A percentile compares a stretch with the other conserved stretches of the same genome.
phyloP scores from a whole-genome alignment of 257 asterid species.

The Gardenia jasminoides region DNA sequence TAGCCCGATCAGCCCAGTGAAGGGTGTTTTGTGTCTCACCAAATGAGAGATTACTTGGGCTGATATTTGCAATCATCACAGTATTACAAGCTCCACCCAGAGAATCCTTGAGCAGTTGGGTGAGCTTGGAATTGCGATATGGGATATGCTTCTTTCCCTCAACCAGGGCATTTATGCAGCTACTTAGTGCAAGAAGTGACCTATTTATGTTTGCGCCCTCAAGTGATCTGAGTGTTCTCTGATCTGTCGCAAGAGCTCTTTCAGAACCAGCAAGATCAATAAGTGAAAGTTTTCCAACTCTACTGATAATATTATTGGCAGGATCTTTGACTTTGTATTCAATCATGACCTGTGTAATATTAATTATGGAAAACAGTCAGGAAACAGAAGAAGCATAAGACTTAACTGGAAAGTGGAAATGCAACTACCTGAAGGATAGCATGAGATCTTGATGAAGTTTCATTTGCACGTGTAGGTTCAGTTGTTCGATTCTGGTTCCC shows the following conservation, averaged over 20 bases:
- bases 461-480: constrained; percentile 66
- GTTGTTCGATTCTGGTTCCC: constrained; percentile 63
- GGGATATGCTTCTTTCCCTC: constrained; percentile 75
- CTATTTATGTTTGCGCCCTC: constrained; percentile 68
- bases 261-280: constrained; percentile 79
- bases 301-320: constrained; percentile 34
- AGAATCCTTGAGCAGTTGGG: constrained; percentile 68
- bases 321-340: constrained; percentile 48
- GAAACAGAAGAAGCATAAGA: not conserved
- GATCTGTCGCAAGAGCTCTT: constrained; percentile 73
- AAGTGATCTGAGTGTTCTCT: constrained; percentile 62
- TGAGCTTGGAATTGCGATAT: constrained; percentile 64
- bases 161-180: constrained; percentile 68
- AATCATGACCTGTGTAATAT: constrained; percentile 36
- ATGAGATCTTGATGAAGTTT: constrained; percentile 69
- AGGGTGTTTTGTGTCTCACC: constrained; percentile 68
- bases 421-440: constrained; percentile 60
- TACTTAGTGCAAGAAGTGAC: constrained; percentile 66
- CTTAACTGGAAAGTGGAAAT: not conserved
- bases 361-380: not conserved
- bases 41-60: constrained; percentile 55
- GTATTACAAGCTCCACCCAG: constrained; percentile 64
- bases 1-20: constrained; percentile 79
- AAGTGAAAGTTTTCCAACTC: constrained; percentile 64
- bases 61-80: constrained; percentile 65